Percentiles rank a stretch among this genome's conserved stretches.
These are phyloP conservation scores for Suillus clintonianus DNA, from an alignment of 768 basidiomycete species.

Conservation along the genomic window DNA sequence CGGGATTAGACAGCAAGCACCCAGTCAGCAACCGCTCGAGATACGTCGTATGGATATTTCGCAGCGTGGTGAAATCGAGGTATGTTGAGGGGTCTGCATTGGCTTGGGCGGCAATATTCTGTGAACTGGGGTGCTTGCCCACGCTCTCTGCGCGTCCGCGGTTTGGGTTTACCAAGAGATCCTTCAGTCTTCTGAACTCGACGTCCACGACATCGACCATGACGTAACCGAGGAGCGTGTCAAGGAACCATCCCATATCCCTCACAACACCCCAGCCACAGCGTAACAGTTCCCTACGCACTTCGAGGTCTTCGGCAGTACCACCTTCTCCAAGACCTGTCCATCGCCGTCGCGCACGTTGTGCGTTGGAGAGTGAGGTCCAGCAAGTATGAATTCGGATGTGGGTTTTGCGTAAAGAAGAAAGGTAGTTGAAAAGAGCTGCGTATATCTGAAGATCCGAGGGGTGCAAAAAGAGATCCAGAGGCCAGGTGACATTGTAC, in stretches of 20 bases:
- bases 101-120: slow-evolving; percentile 9
- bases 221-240: slow-evolving; percentile 78
- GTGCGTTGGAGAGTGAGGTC: slow-evolving; percentile 83
- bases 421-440: slow-evolving; percentile 78
- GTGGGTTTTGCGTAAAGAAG: slow-evolving; percentile 83
- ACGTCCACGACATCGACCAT: slow-evolving; percentile 90
- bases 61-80: slow-evolving; percentile 86
- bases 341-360: slow-evolving; percentile 83
- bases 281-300: slow-evolving; percentile 64
- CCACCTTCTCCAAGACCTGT: slow-evolving; percentile 88
- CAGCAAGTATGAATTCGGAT: slow-evolving; percentile 79
- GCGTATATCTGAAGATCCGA: slow-evolving; percentile 75
- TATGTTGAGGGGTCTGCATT: slow-evolving; percentile 29
- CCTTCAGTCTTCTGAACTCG: slow-evolving; percentile 75
- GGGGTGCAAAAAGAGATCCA: slow-evolving; percentile 85
- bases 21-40: slow-evolving; percentile 79
- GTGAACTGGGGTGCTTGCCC: slow-evolving; percentile 7
- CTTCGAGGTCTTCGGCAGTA: slow-evolving; percentile 66
- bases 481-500: slow-evolving; percentile 80
- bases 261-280: slow-evolving; percentile 86
- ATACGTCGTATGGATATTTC: slow-evolving; percentile 79
- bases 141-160: slow-evolving; percentile 22
- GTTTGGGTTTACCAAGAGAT: slow-evolving; percentile 42
- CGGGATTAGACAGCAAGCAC: slow-evolving; percentile 70
- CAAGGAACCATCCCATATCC: slow-evolving; percentile 91